A percentile compares a stretch with the other conserved stretches of the same genome.
These are phyloP conservation scores for Psilocybe cyanescens DNA, from an alignment of 768 basidiomycete genomes.

Conservation along the genomic window DNA sequence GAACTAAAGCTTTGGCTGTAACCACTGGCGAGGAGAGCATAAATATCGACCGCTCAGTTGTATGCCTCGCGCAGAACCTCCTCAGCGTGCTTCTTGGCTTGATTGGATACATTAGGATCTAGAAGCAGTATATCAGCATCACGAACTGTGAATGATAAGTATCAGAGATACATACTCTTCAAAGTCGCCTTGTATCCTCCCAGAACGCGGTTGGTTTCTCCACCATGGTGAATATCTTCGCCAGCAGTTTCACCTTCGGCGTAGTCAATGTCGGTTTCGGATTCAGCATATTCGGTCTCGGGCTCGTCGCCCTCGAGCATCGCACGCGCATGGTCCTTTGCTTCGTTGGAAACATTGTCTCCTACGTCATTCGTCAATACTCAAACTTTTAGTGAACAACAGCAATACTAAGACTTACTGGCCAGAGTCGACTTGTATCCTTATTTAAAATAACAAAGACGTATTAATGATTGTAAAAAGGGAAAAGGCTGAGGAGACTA, in stretches of 20 bases:
- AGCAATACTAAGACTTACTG: background rate
- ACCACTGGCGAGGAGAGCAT: too few species aligned
- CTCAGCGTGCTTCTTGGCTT: conserved; percentile 16
- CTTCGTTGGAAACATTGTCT: background rate
- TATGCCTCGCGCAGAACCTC: conserved; percentile 9
- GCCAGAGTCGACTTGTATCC: background rate
- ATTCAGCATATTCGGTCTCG: background rate
- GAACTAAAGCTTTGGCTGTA: too few species aligned
- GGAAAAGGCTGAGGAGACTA: background rate
- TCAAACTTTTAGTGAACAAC: background rate
- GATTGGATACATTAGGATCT: conserved; percentile 28
- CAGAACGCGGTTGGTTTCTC: conserved; percentile 20
- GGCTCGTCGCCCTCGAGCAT: background rate
- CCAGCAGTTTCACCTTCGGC: conserved; percentile 1
- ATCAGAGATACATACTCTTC: conserved; percentile 24
- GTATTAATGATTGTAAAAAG: background rate
- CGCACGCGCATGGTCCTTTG: background rate
- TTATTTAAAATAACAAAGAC: background rate
- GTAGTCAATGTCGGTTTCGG: background rate
- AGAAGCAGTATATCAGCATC: background rate
- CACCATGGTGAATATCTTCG: conserved; percentile 5
- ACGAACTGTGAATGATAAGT: background rate
- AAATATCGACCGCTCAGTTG: background rate
- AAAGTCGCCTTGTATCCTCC: conserved; percentile 38
- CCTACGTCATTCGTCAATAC: background rate